Evolutionary conservation across 345 rosid species (phyloP).

Genomic region (Hevea brasiliensis): DNA sequence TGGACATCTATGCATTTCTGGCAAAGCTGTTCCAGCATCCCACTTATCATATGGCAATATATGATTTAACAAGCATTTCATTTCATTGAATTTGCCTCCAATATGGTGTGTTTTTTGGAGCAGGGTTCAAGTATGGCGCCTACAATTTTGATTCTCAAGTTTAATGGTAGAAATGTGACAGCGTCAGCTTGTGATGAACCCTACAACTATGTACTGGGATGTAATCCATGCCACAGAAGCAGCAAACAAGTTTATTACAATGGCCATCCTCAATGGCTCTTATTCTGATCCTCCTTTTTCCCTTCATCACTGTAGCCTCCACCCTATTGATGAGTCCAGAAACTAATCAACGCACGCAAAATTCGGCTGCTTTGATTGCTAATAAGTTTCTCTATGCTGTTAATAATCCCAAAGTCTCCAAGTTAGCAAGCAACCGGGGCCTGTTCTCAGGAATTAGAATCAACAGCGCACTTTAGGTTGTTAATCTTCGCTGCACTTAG

Average conservation of each 20-base stretch:
- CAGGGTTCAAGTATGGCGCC: constrained; percentile 60
- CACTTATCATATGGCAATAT: constrained; percentile 6
- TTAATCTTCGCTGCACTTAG: too few species aligned
- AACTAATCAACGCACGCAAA: background rate
- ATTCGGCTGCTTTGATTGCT: background rate
- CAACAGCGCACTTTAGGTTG: too few species aligned
- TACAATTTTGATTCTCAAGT: constrained; percentile 46
- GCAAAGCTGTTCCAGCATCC: constrained; percentile 50
- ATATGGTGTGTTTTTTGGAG: background rate
- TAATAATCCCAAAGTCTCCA: background rate
- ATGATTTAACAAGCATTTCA: background rate
- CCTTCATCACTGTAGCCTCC: constrained; percentile 43
- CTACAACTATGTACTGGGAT: constrained; percentile 67
- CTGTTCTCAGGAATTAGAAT: background rate
- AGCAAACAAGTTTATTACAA: constrained; percentile 53
- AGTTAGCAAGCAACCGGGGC: background rate
- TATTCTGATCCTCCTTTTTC: constrained; percentile 64
- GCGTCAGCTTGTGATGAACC: constrained; percentile 60
- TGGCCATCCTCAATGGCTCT: constrained; percentile 45
- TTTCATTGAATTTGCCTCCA: background rate
- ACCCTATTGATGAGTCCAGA: constrained; percentile 27
- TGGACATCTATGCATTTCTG: constrained; percentile 52
- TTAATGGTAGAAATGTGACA: constrained; percentile 26
- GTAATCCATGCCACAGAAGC: constrained; percentile 83
- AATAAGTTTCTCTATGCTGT: background rate